phyloP scores from a whole-genome alignment of 2,329 filamentous ascomycete species.

The Xylariaceae sp. region DNA sequence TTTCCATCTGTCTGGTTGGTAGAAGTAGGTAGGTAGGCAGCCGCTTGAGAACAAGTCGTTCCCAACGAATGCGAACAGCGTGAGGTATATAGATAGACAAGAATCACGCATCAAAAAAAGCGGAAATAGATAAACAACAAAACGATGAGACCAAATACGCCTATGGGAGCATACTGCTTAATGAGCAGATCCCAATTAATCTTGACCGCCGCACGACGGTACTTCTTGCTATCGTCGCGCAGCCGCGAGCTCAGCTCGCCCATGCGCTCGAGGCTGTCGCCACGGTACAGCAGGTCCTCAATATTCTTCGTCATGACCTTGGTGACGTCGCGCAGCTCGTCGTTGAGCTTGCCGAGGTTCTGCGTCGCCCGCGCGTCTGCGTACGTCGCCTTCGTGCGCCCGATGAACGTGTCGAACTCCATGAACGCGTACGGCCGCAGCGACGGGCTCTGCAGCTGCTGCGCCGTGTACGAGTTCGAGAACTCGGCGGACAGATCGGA shows the following conservation, averaged over 20 bases:
- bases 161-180: constrained; percentile 95
- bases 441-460: constrained; percentile 66
- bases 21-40: not conserved
- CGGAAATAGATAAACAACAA: constrained; percentile 86
- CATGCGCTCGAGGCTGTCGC: constrained; percentile 93
- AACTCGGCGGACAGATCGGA: constrained; percentile 89
- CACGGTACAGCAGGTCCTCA: constrained; percentile 90
- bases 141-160: constrained; percentile 72
- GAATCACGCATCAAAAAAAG: constrained; percentile 61
- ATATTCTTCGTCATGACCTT: constrained; percentile 99
- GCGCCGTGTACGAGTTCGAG: constrained; percentile 70
- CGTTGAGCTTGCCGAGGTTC: constrained; percentile 92
- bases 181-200: constrained; percentile 98
- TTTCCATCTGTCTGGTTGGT: not conserved
- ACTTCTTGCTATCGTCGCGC: constrained; percentile 90
- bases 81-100: not conserved
- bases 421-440: constrained; percentile 94
- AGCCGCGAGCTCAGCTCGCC: constrained; percentile 85
- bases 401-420: constrained; percentile 96
- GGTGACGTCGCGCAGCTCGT: constrained; percentile 94
- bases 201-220: constrained; percentile 81
- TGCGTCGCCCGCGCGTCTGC: constrained; percentile 84
- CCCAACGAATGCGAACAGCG: not conserved
- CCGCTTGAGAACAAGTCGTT: not conserved
- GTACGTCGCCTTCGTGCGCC: constrained; percentile 87